Conservation (phyloP, 345 rosid genomes). For the Schrenkiella parvula region DNA sequence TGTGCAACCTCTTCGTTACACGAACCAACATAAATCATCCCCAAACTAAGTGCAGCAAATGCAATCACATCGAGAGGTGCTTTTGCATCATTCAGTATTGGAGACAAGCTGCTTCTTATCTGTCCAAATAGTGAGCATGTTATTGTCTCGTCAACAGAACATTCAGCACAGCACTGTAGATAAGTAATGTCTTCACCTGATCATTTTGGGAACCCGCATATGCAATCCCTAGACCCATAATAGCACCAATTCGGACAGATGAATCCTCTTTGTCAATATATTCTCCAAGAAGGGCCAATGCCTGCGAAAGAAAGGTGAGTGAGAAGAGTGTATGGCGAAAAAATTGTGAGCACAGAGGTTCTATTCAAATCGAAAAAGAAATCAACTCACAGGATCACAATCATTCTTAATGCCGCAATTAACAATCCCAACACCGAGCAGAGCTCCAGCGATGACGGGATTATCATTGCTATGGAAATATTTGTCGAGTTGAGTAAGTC, state of each 20-base stretch:
- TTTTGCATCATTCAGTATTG: slow-evolving; percentile 66
- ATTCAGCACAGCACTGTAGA: neutral
- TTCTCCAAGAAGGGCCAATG: slow-evolving; percentile 78
- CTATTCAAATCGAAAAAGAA: neutral
- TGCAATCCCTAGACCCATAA: slow-evolving; percentile 92
- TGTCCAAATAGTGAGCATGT: slow-evolving; percentile 35
- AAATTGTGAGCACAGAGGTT: neutral
- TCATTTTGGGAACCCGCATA: slow-evolving; percentile 90
- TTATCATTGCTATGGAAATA: slow-evolving; percentile 80
- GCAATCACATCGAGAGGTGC: slow-evolving; percentile 81
- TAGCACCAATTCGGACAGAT: slow-evolving; percentile 81
- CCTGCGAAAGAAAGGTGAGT: slow-evolving; percentile 45
- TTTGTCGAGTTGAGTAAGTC: slow-evolving; percentile 87
- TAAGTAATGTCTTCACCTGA: slow-evolving; percentile 38
- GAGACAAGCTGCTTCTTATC: slow-evolving; percentile 59
- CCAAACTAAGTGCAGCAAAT: slow-evolving; percentile 85
- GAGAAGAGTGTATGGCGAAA: slow-evolving; percentile 4
- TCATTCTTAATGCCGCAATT: slow-evolving; percentile 80
- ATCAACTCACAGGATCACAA: slow-evolving; percentile 81
- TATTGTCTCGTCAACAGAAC: neutral
- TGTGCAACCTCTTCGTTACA: slow-evolving; percentile 97
- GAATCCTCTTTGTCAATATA: slow-evolving; percentile 70
- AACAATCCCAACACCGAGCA: slow-evolving; percentile 88
- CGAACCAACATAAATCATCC: slow-evolving; percentile 86
- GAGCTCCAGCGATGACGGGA: slow-evolving; percentile 83